Percentiles rank a stretch among this genome's conserved stretches.
Conservation (phyloP, 116 monocot species). For the Iris pallida region DNA sequence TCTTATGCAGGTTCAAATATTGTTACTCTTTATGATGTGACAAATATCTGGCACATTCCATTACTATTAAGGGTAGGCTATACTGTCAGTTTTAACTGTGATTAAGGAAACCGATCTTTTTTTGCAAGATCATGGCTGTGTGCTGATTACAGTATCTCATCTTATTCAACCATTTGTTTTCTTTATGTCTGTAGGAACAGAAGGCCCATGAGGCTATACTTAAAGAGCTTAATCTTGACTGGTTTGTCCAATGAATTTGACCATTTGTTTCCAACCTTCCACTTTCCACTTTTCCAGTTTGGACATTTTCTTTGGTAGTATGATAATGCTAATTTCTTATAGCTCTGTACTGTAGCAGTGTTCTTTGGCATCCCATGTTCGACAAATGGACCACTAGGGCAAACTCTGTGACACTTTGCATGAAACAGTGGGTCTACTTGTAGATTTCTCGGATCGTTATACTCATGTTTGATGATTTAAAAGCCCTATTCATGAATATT, state of each 20-base stretch:
- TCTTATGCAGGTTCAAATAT: conserved; percentile 60
- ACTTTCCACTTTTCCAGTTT: neutral
- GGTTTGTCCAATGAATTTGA: conserved; percentile 31
- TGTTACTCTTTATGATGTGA: conserved; percentile 71
- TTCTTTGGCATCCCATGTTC: conserved; percentile 39
- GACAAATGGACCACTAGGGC: conserved; percentile 66
- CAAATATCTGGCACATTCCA: conserved; percentile 90
- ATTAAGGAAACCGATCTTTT: neutral
- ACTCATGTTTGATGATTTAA: neutral
- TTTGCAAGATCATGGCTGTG: neutral
- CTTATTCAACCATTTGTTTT: neutral
- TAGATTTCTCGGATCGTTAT: neutral
- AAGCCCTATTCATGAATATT: neutral
- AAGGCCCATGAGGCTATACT: conserved; percentile 32
- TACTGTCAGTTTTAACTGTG: neutral
- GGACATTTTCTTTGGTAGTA: neutral
- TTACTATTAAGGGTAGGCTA: conserved; percentile 62
- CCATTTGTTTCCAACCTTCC: neutral
- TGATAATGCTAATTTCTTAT: neutral
- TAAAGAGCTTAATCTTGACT: conserved; percentile 22
- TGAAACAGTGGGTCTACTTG: conserved; percentile 45
- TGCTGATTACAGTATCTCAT: neutral
- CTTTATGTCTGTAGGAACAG: conserved; percentile 51
- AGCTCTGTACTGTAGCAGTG: conserved; percentile 11
- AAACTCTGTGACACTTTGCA: conserved; percentile 40